Evolutionary conservation across 2,329 filamentous ascomycete genomes (phyloP), one percentile per base, ranked within the genome.

Genomic region (Microcyclospora tardicrescens): DNA sequence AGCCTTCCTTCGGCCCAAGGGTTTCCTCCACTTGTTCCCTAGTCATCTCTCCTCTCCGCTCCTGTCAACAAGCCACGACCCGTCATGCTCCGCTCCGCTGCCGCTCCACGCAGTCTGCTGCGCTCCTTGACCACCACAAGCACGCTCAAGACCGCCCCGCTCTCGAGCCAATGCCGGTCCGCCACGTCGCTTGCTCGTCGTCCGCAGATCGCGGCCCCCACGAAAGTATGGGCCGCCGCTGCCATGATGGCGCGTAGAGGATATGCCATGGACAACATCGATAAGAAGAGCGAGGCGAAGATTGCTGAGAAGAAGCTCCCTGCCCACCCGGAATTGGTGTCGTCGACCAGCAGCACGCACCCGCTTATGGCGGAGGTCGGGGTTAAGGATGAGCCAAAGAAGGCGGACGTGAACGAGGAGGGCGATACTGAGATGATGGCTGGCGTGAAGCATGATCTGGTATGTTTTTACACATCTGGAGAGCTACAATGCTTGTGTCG

Each of bases 251-350:
- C 19, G 19, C 19, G 19, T 24, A 4, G 19, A 4, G 19, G 19
- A 24, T 24, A 24, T 8, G 19, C 19, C 19, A 24, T 24, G 19
- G 19, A 24, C 19, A 24, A 24, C 19, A 24, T 24, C 19, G 19
- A 24, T 12, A 33, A 37, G 15, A 65, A 79, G 46, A 62, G 62
- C 24, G 79, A 83, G 56, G 66, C 68, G 34, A 63, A 69, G 46
- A 50, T 75, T 8, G 68, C 60, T 10, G 50, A 76, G 35, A 55
- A 73, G 54, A 71, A 71, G 52, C 61, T 86, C n/a, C 55, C 73
- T 41, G 53, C 73, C 2, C 60, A 73, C 19, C 81, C 81, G 0
- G 72, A 73, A 30, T 57, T 63, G 6, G 80, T 86, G 0, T 73
- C 77, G 0, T 60, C 61, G 15, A 67, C 66, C 32, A 86, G 80